These are phyloP conservation scores for Pilasporangium apinafurcum DNA, from an alignment of 352 stramenopile species.

Conservation along the genomic window DNA sequence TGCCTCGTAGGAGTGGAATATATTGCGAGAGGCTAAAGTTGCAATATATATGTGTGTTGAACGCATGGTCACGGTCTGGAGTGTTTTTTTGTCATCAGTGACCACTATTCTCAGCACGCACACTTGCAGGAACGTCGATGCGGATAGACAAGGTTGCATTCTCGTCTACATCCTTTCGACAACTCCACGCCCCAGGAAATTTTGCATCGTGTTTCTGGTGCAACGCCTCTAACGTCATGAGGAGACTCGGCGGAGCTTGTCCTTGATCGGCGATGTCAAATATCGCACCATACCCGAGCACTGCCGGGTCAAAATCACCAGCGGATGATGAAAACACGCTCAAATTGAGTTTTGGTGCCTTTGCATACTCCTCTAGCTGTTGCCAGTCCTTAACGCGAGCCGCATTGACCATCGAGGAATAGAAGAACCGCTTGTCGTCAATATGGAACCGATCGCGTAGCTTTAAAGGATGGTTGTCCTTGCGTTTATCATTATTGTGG, in stretches of 20 bases:
- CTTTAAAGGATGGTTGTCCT: constrained; percentile 11
- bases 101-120: background rate
- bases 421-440: constrained; percentile 47
- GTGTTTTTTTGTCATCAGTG: no score
- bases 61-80: no score
- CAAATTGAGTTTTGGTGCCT: constrained; percentile 29
- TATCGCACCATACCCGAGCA: constrained; percentile 65
- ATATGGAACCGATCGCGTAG: constrained; percentile 43
- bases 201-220: constrained; percentile 51
- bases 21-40: no score
- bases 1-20: no score
- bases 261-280: constrained; percentile 48
- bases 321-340: constrained; percentile 15
- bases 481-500: constrained; percentile 24
- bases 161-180: constrained; percentile 25
- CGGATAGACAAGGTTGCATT: constrained; percentile 32
- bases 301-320: constrained; percentile 15
- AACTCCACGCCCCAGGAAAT: constrained; percentile 34
- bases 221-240: constrained; percentile 35
- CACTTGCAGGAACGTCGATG: constrained; percentile 10
- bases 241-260: constrained; percentile 35
- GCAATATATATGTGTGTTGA: no score
- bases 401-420: constrained; percentile 34
- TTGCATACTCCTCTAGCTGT: constrained; percentile 38
- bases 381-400: constrained; percentile 45